Conservation (phyloP, 257 asterid genomes). For the Jasminum sambac region DNA sequence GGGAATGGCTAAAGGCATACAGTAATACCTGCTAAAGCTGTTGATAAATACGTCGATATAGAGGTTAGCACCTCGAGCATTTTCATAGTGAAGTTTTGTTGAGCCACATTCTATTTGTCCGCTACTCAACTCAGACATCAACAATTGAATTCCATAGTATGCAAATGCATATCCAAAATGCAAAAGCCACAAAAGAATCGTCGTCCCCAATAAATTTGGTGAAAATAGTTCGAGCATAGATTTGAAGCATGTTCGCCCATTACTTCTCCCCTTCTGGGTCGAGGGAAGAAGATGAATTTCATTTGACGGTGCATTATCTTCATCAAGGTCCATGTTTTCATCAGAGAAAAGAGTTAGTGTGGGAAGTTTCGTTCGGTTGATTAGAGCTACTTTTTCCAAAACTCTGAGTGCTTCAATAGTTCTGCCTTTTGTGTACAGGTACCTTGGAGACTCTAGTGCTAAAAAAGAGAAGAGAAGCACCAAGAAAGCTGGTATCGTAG, state of each 20-base stretch:
- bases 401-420: slow-evolving; percentile 26
- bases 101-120: slow-evolving; percentile 1
- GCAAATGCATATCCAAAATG: slow-evolving; percentile 5
- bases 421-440: slow-evolving; percentile 34
- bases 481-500: slow-evolving; percentile 32
- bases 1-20: not conserved
- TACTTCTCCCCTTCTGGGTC: not conserved
- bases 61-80: not conserved
- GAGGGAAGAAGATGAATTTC: slow-evolving; percentile 8
- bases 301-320: slow-evolving; percentile 9
- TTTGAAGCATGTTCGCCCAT: not conserved
- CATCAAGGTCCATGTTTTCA: slow-evolving; percentile 17
- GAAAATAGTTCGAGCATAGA: slow-evolving; percentile 1
- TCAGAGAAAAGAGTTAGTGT: slow-evolving; percentile 32
- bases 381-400: slow-evolving; percentile 29
- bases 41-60: not conserved
- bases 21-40: not conserved
- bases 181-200: slow-evolving; percentile 10
- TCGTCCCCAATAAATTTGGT: slow-evolving; percentile 1
- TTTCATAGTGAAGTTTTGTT: not conserved
- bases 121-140: not conserved
- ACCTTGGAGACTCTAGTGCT: slow-evolving; percentile 41
- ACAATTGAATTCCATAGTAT: slow-evolving; percentile 7
- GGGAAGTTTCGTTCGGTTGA: slow-evolving; percentile 35
- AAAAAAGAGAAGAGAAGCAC: slow-evolving; percentile 30